Percentiles rank a stretch among this genome's conserved stretches.
Evolutionary conservation across 2,329 filamentous ascomycete species (phyloP).

Genomic region (Penicillium sp.): DNA sequence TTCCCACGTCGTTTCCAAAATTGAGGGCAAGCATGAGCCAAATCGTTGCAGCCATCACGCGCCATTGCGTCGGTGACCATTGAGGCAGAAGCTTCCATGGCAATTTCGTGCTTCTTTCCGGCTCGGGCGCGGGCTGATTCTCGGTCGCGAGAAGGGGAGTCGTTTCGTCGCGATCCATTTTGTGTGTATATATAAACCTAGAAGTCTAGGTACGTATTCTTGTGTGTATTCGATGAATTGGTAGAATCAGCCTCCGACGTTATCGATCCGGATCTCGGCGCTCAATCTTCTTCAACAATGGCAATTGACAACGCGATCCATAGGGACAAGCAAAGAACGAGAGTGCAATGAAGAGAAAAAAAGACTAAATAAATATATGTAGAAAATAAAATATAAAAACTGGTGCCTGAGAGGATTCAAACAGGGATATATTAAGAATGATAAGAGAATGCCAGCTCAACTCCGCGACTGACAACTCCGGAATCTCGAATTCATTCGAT

Average conservation of each 20-base stretch:
- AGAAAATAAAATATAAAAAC: not conserved
- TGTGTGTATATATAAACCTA: too few species aligned
- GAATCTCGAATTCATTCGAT: too few species aligned
- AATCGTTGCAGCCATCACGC: not conserved
- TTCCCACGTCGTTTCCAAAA: conserved; percentile 21
- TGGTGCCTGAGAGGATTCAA: not conserved
- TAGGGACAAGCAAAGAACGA: not conserved
- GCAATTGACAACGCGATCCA: not conserved
- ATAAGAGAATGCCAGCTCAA: not conserved
- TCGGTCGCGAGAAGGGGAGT: conserved; percentile 4
- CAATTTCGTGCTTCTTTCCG: not conserved
- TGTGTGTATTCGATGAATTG: not conserved
- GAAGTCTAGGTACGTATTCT: too few species aligned
- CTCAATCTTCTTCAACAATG: not conserved
- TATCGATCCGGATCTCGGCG: too few species aligned
- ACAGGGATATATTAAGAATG: not conserved
- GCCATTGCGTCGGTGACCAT: conserved; percentile 10
- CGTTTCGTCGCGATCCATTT: conserved; percentile 8
- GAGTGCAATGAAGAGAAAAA: not conserved
- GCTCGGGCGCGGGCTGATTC: not conserved
- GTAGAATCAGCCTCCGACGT: not conserved
- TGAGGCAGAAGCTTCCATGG: not conserved
- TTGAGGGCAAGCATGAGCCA: conserved; percentile 19
- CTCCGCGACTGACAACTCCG: too few species aligned
- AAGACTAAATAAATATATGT: not conserved